These are phyloP conservation scores for Centella asiatica DNA, from an alignment of 129 eudicot genomes.

Conservation along the genomic window DNA sequence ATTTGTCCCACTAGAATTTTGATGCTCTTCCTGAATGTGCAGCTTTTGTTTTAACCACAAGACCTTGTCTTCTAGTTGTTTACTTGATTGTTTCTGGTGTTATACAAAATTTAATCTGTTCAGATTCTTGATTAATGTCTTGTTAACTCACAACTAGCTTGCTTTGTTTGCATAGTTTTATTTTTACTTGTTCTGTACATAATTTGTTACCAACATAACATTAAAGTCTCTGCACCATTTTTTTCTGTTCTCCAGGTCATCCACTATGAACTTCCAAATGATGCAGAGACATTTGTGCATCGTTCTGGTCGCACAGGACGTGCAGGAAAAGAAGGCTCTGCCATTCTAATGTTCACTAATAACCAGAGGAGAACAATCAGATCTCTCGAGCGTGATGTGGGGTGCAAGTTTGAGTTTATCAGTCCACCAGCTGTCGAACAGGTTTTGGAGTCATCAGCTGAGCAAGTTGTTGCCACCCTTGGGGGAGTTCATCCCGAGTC, in stretches of 20 bases:
- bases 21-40: too few species aligned
- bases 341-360: conserved; percentile 71
- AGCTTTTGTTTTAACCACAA: too few species aligned
- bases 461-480: conserved; percentile 33
- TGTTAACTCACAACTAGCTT: too few species aligned
- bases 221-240: not conserved
- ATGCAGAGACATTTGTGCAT: conserved; percentile 91
- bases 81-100: too few species aligned
- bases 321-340: conserved; percentile 86
- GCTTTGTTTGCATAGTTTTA: too few species aligned
- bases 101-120: too few species aligned
- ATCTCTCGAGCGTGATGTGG: conserved; percentile 88
- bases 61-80: too few species aligned
- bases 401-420: conserved; percentile 68
- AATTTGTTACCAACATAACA: not conserved
- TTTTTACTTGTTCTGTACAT: not conserved
- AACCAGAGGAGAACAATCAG: conserved; percentile 69
- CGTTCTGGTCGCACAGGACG: conserved; percentile 96
- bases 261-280: conserved; percentile 89
- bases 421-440: conserved; percentile 74
- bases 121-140: too few species aligned
- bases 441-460: conserved; percentile 64
- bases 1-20: too few species aligned
- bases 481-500: conserved; percentile 81
- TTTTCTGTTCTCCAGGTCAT: conserved; percentile 41